These are phyloP conservation scores for Cronartium quercuum DNA, from an alignment of 1,284 basidiomycete genomes.

Conservation along the genomic window DNA sequence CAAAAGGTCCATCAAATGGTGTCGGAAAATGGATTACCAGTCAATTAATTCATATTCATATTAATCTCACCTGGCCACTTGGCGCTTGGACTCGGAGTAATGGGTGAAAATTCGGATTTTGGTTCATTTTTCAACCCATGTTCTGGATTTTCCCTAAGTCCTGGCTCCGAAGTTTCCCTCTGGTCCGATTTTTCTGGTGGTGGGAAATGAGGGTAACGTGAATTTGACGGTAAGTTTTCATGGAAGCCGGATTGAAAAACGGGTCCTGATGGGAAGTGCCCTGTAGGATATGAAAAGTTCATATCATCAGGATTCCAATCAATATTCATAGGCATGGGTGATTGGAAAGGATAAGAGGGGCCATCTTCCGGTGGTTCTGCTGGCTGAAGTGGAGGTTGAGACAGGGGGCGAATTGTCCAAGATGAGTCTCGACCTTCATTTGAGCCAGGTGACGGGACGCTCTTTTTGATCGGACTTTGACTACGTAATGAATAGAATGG, in stretches of 20 bases:
- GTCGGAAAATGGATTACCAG: not conserved
- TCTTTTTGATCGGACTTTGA: not conserved
- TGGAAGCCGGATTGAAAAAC: no score
- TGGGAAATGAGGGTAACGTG: not conserved
- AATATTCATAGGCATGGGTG: not conserved
- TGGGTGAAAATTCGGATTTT: conserved; percentile 16
- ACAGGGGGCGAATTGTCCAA: not conserved
- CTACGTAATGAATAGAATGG: not conserved
- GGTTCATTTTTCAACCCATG: not conserved
- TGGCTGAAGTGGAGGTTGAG: not conserved
- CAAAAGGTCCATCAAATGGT: conserved; percentile 1
- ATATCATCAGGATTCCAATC: not conserved
- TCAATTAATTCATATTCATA: not conserved
- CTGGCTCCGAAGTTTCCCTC: not conserved
- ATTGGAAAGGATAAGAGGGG: not conserved
- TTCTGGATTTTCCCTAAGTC: not conserved
- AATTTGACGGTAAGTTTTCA: not conserved
- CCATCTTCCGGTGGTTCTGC: not conserved
- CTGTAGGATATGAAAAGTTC: not conserved
- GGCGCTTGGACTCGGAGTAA: conserved; percentile 16
- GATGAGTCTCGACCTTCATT: not conserved
- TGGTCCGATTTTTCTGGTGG: not conserved
- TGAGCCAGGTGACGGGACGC: not conserved
- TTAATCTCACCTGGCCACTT: conserved; percentile 13
- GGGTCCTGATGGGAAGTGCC: not conserved